phyloP scores from a whole-genome alignment of 2,329 filamentous ascomycete genomes.

The Aspergillus texensis region DNA sequence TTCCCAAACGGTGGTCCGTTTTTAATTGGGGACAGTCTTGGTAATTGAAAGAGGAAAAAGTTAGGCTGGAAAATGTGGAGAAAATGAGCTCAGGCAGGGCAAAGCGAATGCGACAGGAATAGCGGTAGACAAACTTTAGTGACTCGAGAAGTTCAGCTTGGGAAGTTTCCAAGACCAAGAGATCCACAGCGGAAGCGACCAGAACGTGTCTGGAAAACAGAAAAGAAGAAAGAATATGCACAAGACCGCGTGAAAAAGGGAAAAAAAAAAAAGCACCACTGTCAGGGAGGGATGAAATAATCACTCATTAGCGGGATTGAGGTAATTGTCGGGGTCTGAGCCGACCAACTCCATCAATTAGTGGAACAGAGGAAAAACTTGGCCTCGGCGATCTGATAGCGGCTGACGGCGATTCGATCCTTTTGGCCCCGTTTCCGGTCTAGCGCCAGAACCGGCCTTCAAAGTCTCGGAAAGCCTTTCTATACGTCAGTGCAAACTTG shows the following conservation, averaged over 20 bases:
- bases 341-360: background rate
- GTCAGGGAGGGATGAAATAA: slow-evolving; percentile 7
- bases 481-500: background rate
- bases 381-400: slow-evolving; percentile 4
- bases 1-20: background rate
- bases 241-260: background rate
- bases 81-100: background rate
- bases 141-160: background rate
- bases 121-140: background rate
- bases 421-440: background rate
- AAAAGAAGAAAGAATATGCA: background rate
- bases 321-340: slow-evolving; percentile 2
- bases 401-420: background rate
- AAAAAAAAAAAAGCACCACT: background rate
- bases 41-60: background rate
- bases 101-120: background rate
- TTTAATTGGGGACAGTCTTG: background rate
- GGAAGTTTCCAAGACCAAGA: background rate
- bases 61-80: slow-evolving; percentile 5
- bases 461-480: background rate
- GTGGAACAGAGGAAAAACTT: slow-evolving; percentile 2
- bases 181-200: slow-evolving; percentile 5
- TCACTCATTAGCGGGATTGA: background rate
- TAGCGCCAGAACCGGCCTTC: background rate
- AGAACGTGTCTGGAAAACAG: background rate